Evolutionary conservation across 169 alveolate genomes (phyloP).

Genomic region (Cystoisospora suis): DNA sequence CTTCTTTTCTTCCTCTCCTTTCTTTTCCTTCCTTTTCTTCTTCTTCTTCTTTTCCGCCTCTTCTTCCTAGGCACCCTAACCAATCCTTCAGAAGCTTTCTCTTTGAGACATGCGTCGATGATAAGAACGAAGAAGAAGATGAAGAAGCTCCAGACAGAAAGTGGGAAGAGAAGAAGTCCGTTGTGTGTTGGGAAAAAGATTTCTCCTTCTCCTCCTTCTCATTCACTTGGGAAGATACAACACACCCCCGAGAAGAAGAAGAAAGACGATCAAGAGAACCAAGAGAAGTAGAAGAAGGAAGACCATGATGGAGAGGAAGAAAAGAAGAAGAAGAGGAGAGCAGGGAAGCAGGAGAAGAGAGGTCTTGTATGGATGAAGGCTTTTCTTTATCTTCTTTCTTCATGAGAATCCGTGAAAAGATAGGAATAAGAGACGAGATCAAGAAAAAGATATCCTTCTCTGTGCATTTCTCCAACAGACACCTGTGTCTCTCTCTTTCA

Average conservation of each 20-base stretch:
- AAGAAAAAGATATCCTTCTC: neutral
- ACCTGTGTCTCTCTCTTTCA: slow-evolving; percentile 13
- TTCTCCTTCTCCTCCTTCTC: no score
- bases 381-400: neutral
- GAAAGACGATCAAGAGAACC: neutral
- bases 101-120: neutral
- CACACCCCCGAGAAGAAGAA: neutral
- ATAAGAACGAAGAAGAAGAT: neutral
- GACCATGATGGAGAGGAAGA: no score
- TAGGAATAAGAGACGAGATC: neutral
- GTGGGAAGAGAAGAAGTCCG: no score
- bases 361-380: neutral
- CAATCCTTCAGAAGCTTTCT: neutral
- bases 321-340: neutral
- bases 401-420: neutral
- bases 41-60: neutral
- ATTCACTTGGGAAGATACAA: no score
- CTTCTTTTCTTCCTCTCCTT: neutral
- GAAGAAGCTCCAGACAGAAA: neutral
- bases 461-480: neutral
- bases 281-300: neutral
- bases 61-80: neutral
- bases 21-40: neutral
- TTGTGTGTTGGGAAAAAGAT: no score
- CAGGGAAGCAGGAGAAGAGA: neutral